phyloP scores from a whole-genome alignment of 2,329 filamentous ascomycete species.

The Pseudopyrenochaeta lycopersici region DNA sequence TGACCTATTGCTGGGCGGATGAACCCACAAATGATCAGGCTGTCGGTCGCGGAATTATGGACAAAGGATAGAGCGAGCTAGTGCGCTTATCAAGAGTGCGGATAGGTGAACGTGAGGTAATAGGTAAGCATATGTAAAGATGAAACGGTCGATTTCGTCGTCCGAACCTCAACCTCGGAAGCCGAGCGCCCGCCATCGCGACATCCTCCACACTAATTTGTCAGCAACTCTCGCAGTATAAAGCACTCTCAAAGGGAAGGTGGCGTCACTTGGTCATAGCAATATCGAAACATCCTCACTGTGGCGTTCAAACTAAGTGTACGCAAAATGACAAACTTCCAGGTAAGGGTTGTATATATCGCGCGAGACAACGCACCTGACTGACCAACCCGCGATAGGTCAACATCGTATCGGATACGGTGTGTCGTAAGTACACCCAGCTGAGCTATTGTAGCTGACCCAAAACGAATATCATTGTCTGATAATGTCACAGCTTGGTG shows the following conservation, averaged over 20 bases:
- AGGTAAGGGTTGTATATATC: constrained; percentile 46
- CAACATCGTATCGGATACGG: constrained; percentile 77
- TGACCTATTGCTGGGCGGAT: no score
- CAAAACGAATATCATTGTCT: no score
- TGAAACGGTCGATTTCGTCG: neutral
- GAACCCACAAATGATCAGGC: no score
- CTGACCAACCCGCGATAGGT: constrained; percentile 45
- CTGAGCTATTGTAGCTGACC: no score
- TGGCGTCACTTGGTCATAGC: constrained; percentile 1
- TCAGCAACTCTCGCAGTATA: constrained; percentile 31
- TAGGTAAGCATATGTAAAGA: neutral
- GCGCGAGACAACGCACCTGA: neutral
- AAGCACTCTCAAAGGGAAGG: constrained; percentile 4
- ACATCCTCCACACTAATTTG: constrained; percentile 25
- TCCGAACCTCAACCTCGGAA: constrained; percentile 10
- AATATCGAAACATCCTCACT: constrained; percentile 23
- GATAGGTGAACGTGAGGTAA: neutral
- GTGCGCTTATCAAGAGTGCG: no score
- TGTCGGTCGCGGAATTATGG: no score
- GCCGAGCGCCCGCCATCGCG: constrained; percentile 9
- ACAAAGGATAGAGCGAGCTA: no score
- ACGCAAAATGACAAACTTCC: constrained; percentile 65
- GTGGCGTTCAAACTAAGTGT: constrained; percentile 46
- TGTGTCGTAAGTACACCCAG: constrained; percentile 69
- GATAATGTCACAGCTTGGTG: constrained; percentile 53